Evolutionary conservation across 371 early-diverging fungal species (phyloP).

Genomic region (Rhizopus sp.): DNA sequence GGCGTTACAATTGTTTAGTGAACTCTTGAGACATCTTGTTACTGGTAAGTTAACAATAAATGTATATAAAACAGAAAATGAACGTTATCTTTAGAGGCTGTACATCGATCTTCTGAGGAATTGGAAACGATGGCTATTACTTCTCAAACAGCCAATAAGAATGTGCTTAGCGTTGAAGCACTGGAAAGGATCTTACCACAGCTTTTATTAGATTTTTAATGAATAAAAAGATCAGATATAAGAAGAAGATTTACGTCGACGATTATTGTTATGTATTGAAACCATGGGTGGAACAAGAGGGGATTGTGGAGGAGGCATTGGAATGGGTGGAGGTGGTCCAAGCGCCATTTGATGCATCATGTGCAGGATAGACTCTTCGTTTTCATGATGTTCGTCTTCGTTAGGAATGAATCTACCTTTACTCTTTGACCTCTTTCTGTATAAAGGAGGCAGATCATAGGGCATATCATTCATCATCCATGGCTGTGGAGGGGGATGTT

Average conservation of each 20-base stretch:
- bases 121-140: conserved; percentile 2
- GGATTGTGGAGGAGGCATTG: background rate
- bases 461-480: conserved; percentile 21
- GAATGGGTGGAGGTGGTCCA: conserved; percentile 1
- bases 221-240: background rate
- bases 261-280: background rate
- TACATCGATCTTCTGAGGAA: conserved; percentile 26
- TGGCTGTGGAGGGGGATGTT: conserved; percentile 10
- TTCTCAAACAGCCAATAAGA: background rate
- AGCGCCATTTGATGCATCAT: conserved; percentile 2
- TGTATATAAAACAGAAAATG: background rate
- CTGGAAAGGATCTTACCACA: conserved; percentile 29
- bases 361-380: background rate
- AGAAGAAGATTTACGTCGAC: background rate
- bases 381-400: background rate
- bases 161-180: conserved; percentile 15
- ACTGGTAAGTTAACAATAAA: conserved; percentile 19
- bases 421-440: background rate
- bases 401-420: background rate
- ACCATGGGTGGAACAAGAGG: background rate
- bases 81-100: conserved; percentile 14
- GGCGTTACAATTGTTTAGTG: conserved; percentile 36
- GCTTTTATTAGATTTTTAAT: conserved; percentile 31
- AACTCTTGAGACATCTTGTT: conserved; percentile 38
- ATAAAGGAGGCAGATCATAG: conserved; percentile 4